These are phyloP conservation scores for Thuidium tamariscinum DNA, from an alignment of 225 moss, liverwort and hornwort species.

Conservation along the genomic window DNA sequence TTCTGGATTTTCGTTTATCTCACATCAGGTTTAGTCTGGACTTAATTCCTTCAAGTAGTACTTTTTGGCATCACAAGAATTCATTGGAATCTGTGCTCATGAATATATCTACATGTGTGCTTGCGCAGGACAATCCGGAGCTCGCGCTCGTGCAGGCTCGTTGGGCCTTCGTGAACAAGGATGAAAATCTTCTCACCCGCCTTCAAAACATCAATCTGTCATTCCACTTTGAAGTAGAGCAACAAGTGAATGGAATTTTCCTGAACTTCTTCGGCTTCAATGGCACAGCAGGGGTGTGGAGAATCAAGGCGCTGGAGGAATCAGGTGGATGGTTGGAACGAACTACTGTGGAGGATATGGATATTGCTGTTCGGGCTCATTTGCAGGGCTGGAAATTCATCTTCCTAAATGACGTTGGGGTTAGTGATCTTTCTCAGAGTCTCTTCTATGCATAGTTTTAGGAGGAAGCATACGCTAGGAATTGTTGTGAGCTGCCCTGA, in stretches of 20 bases:
- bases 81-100: neutral
- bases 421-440: neutral
- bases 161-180: slow-evolving; percentile 45
- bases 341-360: slow-evolving; percentile 56
- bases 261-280: slow-evolving; percentile 53
- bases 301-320: slow-evolving; percentile 49
- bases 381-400: slow-evolving; percentile 51
- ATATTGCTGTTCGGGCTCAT: slow-evolving; percentile 46
- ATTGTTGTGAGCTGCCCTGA: neutral
- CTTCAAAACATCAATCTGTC: slow-evolving; percentile 45
- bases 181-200: slow-evolving; percentile 46
- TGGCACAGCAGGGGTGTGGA: slow-evolving; percentile 54
- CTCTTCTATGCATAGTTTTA: neutral
- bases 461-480: neutral
- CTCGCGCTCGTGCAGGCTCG: slow-evolving; percentile 42
- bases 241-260: slow-evolving; percentile 41
- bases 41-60: neutral
- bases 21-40: neutral
- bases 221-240: slow-evolving; percentile 45
- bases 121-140: slow-evolving; percentile 44
- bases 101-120: neutral
- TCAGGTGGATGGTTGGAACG: slow-evolving; percentile 56
- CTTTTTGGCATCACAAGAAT: neutral
- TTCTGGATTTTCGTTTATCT: neutral
- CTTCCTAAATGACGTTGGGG: slow-evolving; percentile 45